Percentiles rank a stretch among this genome's conserved stretches.
Conservation (phyloP, 73 alveolate genomes). For the Breviolum minutum region DNA sequence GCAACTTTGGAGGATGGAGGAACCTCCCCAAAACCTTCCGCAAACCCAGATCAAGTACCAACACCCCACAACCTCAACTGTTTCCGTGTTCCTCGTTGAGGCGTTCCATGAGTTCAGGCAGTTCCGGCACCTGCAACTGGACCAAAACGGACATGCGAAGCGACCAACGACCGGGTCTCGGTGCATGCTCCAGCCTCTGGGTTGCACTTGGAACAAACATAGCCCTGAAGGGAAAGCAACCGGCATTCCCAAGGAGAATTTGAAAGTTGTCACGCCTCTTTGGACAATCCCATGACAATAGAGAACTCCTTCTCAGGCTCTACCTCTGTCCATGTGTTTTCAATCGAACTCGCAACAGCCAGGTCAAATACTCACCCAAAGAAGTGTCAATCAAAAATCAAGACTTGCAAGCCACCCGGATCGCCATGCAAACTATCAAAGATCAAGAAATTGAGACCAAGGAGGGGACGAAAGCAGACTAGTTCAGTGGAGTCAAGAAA, state of each 20-base stretch:
- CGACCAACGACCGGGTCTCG: not conserved
- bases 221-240: not conserved
- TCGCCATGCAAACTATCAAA: too few relatives aligned
- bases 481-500: too few relatives aligned
- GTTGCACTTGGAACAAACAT: conserved; percentile 37
- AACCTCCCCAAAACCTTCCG: not conserved
- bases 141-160: not conserved
- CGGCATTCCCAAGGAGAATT: not conserved
- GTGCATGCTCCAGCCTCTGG: conserved; percentile 14
- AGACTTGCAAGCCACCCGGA: not conserved
- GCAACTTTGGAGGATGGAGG: not conserved
- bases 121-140: conserved; percentile 31
- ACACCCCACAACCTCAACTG: not conserved
- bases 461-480: too few relatives aligned
- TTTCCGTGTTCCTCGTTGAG: conserved; percentile 64
- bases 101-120: conserved; percentile 54
- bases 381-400: too few relatives aligned
- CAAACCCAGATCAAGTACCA: too few relatives aligned
- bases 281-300: conserved; percentile 43
- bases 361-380: too few relatives aligned
- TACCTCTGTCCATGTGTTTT: not conserved
- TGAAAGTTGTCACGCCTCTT: not conserved
- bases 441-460: too few relatives aligned
- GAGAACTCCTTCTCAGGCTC: conserved; percentile 32
- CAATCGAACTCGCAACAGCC: not conserved